Conservation (phyloP, 2,329 filamentous ascomycete genomes). For the Aspergillus clavatus region DNA sequence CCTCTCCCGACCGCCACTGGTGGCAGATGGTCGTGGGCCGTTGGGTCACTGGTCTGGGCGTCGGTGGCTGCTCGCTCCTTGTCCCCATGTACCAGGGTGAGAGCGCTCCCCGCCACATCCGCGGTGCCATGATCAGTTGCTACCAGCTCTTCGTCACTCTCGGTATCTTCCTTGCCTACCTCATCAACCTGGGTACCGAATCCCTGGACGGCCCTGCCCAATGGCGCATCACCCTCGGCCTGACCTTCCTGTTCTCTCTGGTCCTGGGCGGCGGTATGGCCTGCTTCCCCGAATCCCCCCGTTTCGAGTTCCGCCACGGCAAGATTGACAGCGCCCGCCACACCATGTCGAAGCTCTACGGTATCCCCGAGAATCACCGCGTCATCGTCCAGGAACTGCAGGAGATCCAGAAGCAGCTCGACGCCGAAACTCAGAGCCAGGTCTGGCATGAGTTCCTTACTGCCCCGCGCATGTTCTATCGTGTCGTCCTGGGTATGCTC, state of each 20-base stretch:
- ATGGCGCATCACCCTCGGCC: slow-evolving; percentile 50
- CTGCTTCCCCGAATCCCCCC: slow-evolving; percentile 54
- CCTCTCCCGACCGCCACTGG: slow-evolving; percentile 34
- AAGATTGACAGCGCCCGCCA: slow-evolving; percentile 47
- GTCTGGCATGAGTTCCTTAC: slow-evolving; percentile 36
- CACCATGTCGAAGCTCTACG: slow-evolving; percentile 53
- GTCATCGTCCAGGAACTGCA: slow-evolving; percentile 49
- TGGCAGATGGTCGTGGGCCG: slow-evolving; percentile 42
- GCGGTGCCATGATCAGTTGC: slow-evolving; percentile 40
- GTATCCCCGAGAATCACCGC: slow-evolving; percentile 49
- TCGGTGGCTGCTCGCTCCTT: slow-evolving; percentile 40
- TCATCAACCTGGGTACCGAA: slow-evolving; percentile 45
- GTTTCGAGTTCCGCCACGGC: slow-evolving; percentile 55
- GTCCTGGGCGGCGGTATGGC: slow-evolving; percentile 52
- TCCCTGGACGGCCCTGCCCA: slow-evolving; percentile 33
- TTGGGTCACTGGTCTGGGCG: slow-evolving; percentile 40
- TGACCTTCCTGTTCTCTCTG: slow-evolving; percentile 53
- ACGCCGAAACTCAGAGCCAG: slow-evolving; percentile 43
- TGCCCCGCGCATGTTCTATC: slow-evolving; percentile 41
- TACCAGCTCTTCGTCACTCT: slow-evolving; percentile 47
- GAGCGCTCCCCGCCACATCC: slow-evolving; percentile 42
- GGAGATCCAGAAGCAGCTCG: slow-evolving; percentile 54
- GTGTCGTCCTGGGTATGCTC: slow-evolving; percentile 38
- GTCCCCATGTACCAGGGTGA: slow-evolving; percentile 46
- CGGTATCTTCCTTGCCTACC: slow-evolving; percentile 44